Base-by-base conservation (phyloP, 2,329 filamentous ascomycete genomes). In the Penicillium fuscoglaucum region DNA sequence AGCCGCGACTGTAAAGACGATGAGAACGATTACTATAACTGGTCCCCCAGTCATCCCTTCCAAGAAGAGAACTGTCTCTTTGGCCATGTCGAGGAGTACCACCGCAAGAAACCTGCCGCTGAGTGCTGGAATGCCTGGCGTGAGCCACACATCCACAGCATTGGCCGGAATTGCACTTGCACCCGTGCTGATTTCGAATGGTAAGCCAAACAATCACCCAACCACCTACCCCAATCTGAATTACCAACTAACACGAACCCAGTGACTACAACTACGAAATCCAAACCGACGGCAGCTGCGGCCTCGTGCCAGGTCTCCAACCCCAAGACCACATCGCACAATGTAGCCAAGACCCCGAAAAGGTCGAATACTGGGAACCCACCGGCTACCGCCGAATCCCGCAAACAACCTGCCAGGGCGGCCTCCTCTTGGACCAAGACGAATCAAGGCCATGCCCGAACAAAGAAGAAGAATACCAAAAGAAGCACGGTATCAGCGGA, bases 261-360 rank as follows among this genome's bases (percentile, higher is more conserved):
- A 95, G 91, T 77, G 93, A 96, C 72, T 99, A 91, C 82, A 99
- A 99, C 76, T 99, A 86, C 75, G 88, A 98, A 72, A 85, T 90
- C 47, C 85, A 90, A 74, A 83, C 79, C 29, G 90, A 93, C 70
- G 89, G 89, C 48, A 86, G 89, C 61, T 99, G 95, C 77, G 76
- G 75, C 6, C 84, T 96, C 13, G 91, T 98, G 1, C 75, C 83
- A 0, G 93, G 93, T 15, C 84, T 92, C 41, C 64, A 83, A 10
- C 87, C 90, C 13, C 79, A 81, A 8, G 82, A 90, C 66, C 84
- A 87, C 51, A 76, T 78, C 57, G 77, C 79, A 39, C 78, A 84
- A 19, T 91, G 88, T 73, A 74, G 73, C 41, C 76, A 80, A 10
- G 79, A 97, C 67, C 85, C 90, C 1, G 85, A 90, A 29, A 83